These are phyloP conservation scores for Metarhizium humberi DNA, from an alignment of 2,329 filamentous ascomycete genomes.

Conservation along the genomic window DNA sequence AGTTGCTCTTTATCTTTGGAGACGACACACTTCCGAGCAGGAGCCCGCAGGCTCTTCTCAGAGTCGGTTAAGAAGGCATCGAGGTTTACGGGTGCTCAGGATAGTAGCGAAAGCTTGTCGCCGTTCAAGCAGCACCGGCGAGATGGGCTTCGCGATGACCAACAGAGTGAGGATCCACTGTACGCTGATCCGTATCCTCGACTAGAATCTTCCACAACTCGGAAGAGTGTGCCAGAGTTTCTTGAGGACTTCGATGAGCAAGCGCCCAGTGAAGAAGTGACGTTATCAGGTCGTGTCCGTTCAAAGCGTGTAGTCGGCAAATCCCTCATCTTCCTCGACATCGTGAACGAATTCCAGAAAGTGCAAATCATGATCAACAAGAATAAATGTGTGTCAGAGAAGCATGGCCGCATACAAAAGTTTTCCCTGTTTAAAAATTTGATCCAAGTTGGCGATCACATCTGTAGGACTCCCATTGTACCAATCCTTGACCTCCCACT, in stretches of 20 bases:
- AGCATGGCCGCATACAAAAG: constrained; percentile 25
- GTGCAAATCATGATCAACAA: constrained; percentile 72
- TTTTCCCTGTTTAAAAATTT: constrained; percentile 56
- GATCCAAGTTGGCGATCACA: constrained; percentile 72
- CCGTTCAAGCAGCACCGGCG: constrained; percentile 28
- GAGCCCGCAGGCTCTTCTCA: constrained; percentile 12
- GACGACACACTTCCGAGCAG: neutral
- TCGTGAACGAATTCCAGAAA: constrained; percentile 61
- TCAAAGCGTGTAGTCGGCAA: constrained; percentile 63
- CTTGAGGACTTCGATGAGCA: constrained; percentile 18
- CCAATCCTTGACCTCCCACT: constrained; percentile 14
- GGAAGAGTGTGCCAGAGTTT: constrained; percentile 26
- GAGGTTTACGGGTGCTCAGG: constrained; percentile 11
- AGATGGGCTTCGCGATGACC: constrained; percentile 21
- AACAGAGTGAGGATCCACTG: constrained; percentile 24
- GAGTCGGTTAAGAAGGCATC: constrained; percentile 8
- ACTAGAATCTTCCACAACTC: constrained; percentile 15
- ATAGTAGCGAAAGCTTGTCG: constrained; percentile 17
- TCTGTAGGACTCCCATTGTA: constrained; percentile 49
- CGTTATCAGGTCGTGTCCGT: constrained; percentile 55
- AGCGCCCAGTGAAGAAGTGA: constrained; percentile 18
- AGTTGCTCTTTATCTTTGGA: neutral
- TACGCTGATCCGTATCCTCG: constrained; percentile 27
- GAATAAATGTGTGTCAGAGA: constrained; percentile 31
- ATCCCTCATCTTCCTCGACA: constrained; percentile 76